Percentiles rank a stretch among this genome's conserved stretches.
Conservation (phyloP, 2,329 filamentous ascomycete genomes). For the Colletotrichum sp. region DNA sequence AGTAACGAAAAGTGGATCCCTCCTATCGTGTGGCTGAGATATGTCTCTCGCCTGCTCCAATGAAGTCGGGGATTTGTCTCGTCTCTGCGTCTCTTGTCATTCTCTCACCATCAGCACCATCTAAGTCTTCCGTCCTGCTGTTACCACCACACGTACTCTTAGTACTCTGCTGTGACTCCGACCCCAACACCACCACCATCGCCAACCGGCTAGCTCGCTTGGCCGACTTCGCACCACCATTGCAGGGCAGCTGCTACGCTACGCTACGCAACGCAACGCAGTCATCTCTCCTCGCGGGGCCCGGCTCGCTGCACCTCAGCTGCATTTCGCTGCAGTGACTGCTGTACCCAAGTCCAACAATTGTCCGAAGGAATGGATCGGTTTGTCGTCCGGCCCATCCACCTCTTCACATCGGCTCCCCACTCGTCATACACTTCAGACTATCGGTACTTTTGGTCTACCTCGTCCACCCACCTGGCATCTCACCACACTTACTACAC, state of each 20-base stretch:
- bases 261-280: background rate
- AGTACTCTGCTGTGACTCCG: background rate
- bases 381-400: background rate
- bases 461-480: background rate
- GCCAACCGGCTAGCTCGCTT: background rate
- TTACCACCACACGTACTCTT: no score
- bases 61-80: slow-evolving; percentile 1
- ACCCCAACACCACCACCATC: background rate
- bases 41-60: slow-evolving; percentile 2
- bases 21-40: background rate
- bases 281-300: background rate
- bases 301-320: background rate
- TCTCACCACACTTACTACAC: background rate
- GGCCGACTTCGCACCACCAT: background rate
- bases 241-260: background rate
- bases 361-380: slow-evolving; percentile 11
- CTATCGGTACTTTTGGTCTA: background rate
- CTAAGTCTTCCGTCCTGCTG: background rate
- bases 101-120: background rate
- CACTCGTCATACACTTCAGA: slow-evolving; percentile 1
- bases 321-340: background rate
- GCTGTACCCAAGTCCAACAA: background rate
- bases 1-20: background rate
- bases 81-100: background rate
- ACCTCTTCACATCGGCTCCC: background rate